Percentiles rank a stretch among this genome's conserved stretches.
Conservation (phyloP, 2,329 filamentous ascomycete species). For the Trichophyton schoenleinii region DNA sequence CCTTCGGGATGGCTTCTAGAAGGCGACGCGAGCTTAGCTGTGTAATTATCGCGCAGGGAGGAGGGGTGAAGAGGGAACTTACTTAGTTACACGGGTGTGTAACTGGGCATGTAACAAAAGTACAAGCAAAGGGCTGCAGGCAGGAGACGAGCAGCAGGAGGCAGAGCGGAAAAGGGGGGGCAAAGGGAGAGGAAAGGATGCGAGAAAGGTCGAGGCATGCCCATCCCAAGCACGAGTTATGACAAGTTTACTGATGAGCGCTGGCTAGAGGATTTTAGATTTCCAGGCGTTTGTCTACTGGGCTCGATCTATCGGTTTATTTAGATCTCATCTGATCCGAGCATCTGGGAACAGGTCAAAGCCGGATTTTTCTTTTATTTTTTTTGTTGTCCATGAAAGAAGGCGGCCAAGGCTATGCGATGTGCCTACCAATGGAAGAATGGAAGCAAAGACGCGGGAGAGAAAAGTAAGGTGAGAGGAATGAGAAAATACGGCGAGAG, state of each 20-base stretch:
- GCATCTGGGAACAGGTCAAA: neutral
- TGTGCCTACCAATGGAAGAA: neutral
- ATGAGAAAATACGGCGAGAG: neutral
- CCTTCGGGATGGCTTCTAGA: constrained; percentile 5
- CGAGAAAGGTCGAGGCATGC: too few species aligned
- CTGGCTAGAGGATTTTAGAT: neutral
- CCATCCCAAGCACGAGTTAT: neutral
- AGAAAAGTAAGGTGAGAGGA: neutral
- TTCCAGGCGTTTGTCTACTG: neutral
- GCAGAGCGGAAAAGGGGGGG: neutral
- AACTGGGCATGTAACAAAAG: neutral
- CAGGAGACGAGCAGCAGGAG: neutral
- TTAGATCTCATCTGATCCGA: neutral
- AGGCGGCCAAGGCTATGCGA: neutral
- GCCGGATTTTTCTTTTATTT: neutral
- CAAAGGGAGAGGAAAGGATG: neutral
- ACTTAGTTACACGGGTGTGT: neutral
- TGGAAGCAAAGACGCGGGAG: neutral
- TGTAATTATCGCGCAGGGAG: neutral
- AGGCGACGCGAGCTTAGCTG: neutral
- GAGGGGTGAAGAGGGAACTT: neutral
- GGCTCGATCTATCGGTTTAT: neutral
- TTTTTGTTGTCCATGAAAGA: neutral
- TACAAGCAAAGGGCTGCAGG: neutral
- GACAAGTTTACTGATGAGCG: neutral